A percentile compares a stretch with the other conserved stretches of the same genome.
phyloP scores from a whole-genome alignment of 805 yeast species.

The Metschnikowia peoriensis region DNA sequence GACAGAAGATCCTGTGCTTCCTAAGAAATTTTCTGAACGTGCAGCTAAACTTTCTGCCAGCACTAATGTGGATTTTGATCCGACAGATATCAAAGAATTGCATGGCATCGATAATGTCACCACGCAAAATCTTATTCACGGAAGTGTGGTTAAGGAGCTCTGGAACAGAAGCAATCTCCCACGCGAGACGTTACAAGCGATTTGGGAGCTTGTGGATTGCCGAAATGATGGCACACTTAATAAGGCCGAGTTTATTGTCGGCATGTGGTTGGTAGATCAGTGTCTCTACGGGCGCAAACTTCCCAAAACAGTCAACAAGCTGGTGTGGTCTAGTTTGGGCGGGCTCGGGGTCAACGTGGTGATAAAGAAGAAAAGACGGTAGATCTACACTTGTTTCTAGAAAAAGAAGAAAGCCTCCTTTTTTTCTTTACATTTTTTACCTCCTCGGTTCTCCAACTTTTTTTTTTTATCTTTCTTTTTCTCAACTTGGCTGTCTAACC shows the following conservation, averaged over 20 bases:
- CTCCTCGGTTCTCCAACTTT: no score
- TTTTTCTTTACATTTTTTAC: no score
- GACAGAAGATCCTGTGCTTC: slow-evolving; percentile 6
- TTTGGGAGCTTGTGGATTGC: slow-evolving; percentile 71
- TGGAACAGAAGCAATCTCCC: slow-evolving; percentile 82
- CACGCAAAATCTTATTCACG: slow-evolving; percentile 44
- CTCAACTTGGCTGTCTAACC: no score
- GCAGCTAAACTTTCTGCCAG: slow-evolving; percentile 28
- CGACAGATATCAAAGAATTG: slow-evolving; percentile 24
- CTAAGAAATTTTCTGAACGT: slow-evolving; percentile 14
- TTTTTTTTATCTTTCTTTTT: no score
- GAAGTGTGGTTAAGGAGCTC: slow-evolving; percentile 67
- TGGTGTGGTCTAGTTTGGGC: slow-evolving; percentile 79
- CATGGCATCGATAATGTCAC: slow-evolving; percentile 31
- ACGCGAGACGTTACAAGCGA: slow-evolving; percentile 50
- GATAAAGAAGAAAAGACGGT: slow-evolving; percentile 33
- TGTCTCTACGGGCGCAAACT: slow-evolving; percentile 90
- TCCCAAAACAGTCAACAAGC: slow-evolving; percentile 64
- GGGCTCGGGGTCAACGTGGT: slow-evolving; percentile 42
- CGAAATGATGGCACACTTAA: slow-evolving; percentile 71
- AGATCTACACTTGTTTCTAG: not conserved
- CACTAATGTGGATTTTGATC: slow-evolving; percentile 21
- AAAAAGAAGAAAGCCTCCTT: no score
- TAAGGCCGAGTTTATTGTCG: slow-evolving; percentile 84
- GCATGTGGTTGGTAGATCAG: slow-evolving; percentile 97